These are phyloP conservation scores for Colletotrichum lini DNA, from an alignment of 2,329 filamentous ascomycete species.

Conservation along the genomic window DNA sequence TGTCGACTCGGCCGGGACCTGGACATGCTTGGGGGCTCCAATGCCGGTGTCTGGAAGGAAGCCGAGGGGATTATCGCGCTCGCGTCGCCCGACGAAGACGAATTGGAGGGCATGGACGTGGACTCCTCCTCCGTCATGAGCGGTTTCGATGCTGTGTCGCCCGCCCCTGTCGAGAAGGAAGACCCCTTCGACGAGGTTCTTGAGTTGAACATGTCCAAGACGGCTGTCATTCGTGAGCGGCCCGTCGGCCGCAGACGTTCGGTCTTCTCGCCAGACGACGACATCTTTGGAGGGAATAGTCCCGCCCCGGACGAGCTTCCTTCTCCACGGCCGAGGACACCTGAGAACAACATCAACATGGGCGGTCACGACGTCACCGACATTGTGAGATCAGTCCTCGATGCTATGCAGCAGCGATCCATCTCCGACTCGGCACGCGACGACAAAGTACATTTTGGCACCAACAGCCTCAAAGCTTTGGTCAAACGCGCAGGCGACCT, in stretches of 20 bases:
- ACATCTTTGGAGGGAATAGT: slow-evolving; percentile 73
- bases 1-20: slow-evolving; percentile 79
- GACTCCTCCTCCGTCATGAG: slow-evolving; percentile 57
- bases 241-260: slow-evolving; percentile 69
- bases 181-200: slow-evolving; percentile 57
- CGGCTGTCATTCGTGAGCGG: slow-evolving; percentile 68
- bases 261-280: slow-evolving; percentile 76
- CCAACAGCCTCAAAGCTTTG: slow-evolving; percentile 76
- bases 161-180: slow-evolving; percentile 56
- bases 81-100: slow-evolving; percentile 78
- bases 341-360: slow-evolving; percentile 53
- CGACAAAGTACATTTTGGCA: slow-evolving; percentile 76
- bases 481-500: slow-evolving; percentile 74
- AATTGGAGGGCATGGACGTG: slow-evolving; percentile 56
- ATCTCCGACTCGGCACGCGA: slow-evolving; percentile 60
- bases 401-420: slow-evolving; percentile 72
- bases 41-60: slow-evolving; percentile 79
- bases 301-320: slow-evolving; percentile 56
- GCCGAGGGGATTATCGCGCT: slow-evolving; percentile 90
- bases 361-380: slow-evolving; percentile 58
- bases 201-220: slow-evolving; percentile 63
- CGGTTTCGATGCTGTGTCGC: slow-evolving; percentile 61
- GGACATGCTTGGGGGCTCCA: slow-evolving; percentile 73
- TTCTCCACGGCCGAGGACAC: slow-evolving; percentile 58
- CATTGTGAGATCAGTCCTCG: slow-evolving; percentile 74